Base-by-base conservation (phyloP, 2,329 filamentous ascomycete genomes). In the Samsoniella hepiali region DNA sequence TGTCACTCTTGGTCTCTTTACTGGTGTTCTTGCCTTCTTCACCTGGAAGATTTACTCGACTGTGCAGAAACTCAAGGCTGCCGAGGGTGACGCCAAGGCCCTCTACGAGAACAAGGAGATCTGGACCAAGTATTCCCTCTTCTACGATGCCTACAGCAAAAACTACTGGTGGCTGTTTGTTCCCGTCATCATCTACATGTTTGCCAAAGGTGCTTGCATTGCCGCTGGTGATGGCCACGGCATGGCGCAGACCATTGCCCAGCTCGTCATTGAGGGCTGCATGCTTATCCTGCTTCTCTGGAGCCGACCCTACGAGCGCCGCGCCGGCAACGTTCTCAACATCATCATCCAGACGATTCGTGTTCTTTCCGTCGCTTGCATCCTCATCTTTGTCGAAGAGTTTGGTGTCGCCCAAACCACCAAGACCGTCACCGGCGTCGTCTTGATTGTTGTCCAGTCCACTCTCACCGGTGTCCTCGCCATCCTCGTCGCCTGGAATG, bases 161-260 rank as follows among this genome's bases (percentile, higher is more conserved):
- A 87, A 88, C 69, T 97, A 94, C 80, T 99, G 95, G 95, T 98
- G 94, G 94, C 78, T 97, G 31, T 98, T 99, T 73, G 84, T 98
- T 15, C 95, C 95, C 0, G 82, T 85, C 65, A 97, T 98, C 71
- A 65, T 93, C 67, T 98, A 98, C 81, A 90, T 93, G 81, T 93
- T 97, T 72, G 88, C 87, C 73, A 95, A 95, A 79, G 93, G 94
- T 62, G 89, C 88, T 65, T 87, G 94, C 64, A 88, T 98, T 68
- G 94, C 94, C 15, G 91, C 87, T 36, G 91, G 86, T 50, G 90
- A 97, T 72, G 93, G 93, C 13, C 87, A 96, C 72, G 95, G 93
- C 56, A 84, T 96, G 75, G 78, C 84, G 6, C 95, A 99, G 78
- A 89, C 90, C 10, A 83, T 88, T 64, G 89, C 88, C 3, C 91